These are phyloP conservation scores for Brachypodium distachyon DNA, from an alignment of 202 grass and related monocot genomes.

Conservation along the genomic window DNA sequence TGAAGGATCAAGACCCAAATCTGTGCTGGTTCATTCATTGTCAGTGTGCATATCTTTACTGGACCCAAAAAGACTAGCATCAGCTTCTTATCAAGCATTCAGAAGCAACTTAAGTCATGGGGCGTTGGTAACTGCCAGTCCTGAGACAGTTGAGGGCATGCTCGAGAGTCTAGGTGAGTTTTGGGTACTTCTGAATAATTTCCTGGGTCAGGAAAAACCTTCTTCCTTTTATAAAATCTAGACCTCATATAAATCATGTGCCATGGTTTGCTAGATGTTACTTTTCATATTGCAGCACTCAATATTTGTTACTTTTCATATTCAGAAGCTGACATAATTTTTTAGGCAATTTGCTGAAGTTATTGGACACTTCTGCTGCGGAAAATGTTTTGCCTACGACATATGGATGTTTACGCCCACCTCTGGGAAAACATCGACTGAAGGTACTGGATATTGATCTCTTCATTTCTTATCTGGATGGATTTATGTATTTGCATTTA, in stretches of 20 bases:
- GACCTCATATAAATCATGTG: not conserved
- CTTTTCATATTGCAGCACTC: not conserved
- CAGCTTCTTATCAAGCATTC: constrained; percentile 95
- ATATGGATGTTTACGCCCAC: constrained; percentile 69
- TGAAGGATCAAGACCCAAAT: constrained; percentile 86
- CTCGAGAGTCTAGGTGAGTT: constrained; percentile 77
- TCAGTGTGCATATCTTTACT: constrained; percentile 95
- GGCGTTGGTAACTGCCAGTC: constrained; percentile 83
- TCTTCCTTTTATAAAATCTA: not conserved
- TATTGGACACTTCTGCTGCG: constrained; percentile 58
- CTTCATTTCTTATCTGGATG: not conserved
- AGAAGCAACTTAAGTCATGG: constrained; percentile 94
- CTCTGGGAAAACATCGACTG: constrained; percentile 81
- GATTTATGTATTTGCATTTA: not conserved
- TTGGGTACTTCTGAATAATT: not conserved
- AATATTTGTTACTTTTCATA: not conserved
- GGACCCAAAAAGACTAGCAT: constrained; percentile 92
- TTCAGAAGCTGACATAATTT: not conserved
- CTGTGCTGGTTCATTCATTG: constrained; percentile 88
- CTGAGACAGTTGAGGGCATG: constrained; percentile 91
- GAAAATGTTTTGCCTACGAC: constrained; percentile 70
- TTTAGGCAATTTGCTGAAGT: constrained; percentile 76
- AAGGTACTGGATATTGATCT: constrained; percentile 46
- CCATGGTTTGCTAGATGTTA: not conserved
- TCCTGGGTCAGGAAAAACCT: not conserved